A percentile compares a stretch with the other conserved stretches of the same genome.
These are phyloP conservation scores for Fraxinus dipetala DNA, from an alignment of 305 asterid genomes.

Conservation along the genomic window DNA sequence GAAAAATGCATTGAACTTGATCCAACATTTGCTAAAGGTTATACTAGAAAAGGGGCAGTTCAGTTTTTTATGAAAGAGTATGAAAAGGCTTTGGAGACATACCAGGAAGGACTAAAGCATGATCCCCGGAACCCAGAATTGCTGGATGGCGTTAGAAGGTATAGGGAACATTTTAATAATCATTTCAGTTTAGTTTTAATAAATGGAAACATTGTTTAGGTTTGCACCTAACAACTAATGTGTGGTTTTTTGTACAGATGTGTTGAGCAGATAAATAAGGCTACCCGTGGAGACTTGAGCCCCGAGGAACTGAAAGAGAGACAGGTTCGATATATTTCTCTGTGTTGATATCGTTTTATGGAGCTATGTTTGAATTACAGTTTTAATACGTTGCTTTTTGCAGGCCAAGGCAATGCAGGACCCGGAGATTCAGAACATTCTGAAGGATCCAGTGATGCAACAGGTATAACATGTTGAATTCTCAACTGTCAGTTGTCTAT, in stretches of 20 bases:
- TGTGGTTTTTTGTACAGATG: constrained; percentile 49
- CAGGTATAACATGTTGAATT: constrained; percentile 44
- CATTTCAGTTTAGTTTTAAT: neutral
- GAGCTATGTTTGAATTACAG: neutral
- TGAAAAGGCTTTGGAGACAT: constrained; percentile 88
- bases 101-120: constrained; percentile 80
- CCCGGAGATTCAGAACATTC: constrained; percentile 83
- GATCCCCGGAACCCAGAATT: constrained; percentile 71
- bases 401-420: constrained; percentile 92
- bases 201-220: neutral
- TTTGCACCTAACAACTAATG: neutral
- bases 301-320: constrained; percentile 93
- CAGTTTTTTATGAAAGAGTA: constrained; percentile 90
- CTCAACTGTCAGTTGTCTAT: neutral
- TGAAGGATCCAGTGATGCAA: constrained; percentile 88
- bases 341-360: neutral
- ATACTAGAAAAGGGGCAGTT: constrained; percentile 82
- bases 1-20: constrained; percentile 93
- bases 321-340: constrained; percentile 51
- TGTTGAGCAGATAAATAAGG: constrained; percentile 74
- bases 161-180: neutral
- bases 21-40: constrained; percentile 80
- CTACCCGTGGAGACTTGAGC: constrained; percentile 78
- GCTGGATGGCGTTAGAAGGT: constrained; percentile 82
- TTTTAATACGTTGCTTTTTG: neutral